A percentile compares a stretch with the other conserved stretches of the same genome.
Evolutionary conservation across 202 grass and related monocot genomes (phyloP).

Genomic region (Panicum hallii): DNA sequence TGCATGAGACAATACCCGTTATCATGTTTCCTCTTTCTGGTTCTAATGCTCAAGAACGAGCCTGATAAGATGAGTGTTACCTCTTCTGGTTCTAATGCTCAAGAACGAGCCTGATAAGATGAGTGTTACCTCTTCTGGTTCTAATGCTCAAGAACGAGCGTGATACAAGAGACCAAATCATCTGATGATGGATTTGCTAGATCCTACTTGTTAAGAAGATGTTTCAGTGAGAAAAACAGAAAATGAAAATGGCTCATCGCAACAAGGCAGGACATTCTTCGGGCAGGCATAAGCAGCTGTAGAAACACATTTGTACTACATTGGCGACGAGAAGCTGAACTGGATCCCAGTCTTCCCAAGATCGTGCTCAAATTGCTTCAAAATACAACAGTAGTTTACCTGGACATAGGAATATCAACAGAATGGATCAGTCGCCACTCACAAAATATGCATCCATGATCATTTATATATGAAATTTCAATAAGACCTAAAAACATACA

Average conservation of each 20-base stretch:
- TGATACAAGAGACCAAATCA: slow-evolving; percentile 13
- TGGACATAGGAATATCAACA: slow-evolving; percentile 26
- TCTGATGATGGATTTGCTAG: slow-evolving; percentile 5
- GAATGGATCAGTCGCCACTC: slow-evolving; percentile 23
- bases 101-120: too few species aligned
- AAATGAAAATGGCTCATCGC: background rate
- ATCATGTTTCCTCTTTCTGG: background rate
- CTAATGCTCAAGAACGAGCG: background rate
- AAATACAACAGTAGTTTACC: slow-evolving; percentile 75
- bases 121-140: background rate
- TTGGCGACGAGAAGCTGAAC: slow-evolving; percentile 72
- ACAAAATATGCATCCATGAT: slow-evolving; percentile 15
- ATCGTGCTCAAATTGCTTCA: slow-evolving; percentile 80
- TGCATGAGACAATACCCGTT: background rate
- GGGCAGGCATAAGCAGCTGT: background rate
- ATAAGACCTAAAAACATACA: slow-evolving; percentile 26
- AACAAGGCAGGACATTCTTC: slow-evolving; percentile 23
- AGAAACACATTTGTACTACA: slow-evolving; percentile 38
- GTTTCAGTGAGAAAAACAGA: slow-evolving; percentile 12
- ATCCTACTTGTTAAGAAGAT: slow-evolving; percentile 40
- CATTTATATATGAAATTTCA: background rate
- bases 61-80: background rate
- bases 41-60: too few species aligned
- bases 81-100: background rate
- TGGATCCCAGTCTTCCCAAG: slow-evolving; percentile 76